phyloP scores from a whole-genome alignment of 345 rosid species.

The Theobroma cacao region DNA sequence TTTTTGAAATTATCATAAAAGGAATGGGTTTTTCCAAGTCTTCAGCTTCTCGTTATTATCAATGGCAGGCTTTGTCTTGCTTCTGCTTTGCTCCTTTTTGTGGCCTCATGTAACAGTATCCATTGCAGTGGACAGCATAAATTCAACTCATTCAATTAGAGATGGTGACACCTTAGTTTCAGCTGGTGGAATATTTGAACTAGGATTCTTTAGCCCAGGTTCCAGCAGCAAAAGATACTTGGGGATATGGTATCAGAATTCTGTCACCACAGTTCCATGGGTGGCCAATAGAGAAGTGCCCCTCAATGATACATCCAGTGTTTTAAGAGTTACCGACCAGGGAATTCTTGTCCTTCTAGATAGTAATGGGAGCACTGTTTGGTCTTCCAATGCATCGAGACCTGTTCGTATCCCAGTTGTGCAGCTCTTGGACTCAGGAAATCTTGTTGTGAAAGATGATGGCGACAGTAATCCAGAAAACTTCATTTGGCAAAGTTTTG shows the following conservation, averaged over 20 bases:
- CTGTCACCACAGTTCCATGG: conserved; percentile 29
- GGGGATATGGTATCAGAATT: conserved; percentile 3
- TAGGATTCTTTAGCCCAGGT: neutral
- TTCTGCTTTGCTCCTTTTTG: neutral
- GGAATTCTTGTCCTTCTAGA: conserved; percentile 20
- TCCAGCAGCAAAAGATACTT: neutral
- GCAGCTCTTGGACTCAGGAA: conserved; percentile 43
- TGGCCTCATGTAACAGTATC: neutral
- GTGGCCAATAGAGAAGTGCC: conserved; percentile 36
- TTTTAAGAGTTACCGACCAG: conserved; percentile 20
- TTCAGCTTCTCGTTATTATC: too few species aligned
- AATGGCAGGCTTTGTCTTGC: neutral
- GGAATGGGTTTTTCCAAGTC: too few species aligned
- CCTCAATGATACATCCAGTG: conserved; percentile 25
- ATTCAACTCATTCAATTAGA: neutral
- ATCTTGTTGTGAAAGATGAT: conserved; percentile 35
- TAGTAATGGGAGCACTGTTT: neutral
- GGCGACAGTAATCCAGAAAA: neutral
- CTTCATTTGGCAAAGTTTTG: conserved; percentile 51
- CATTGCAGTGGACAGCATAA: neutral
- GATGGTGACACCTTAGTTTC: conserved; percentile 27
- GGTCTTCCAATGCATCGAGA: conserved; percentile 29
- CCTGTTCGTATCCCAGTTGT: conserved; percentile 20
- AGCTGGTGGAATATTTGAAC: conserved; percentile 6
- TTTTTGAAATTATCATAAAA: too few species aligned